Evolutionary conservation across 257 asterid species (phyloP).

Genomic region (Parsonsia alboflavescens): DNA sequence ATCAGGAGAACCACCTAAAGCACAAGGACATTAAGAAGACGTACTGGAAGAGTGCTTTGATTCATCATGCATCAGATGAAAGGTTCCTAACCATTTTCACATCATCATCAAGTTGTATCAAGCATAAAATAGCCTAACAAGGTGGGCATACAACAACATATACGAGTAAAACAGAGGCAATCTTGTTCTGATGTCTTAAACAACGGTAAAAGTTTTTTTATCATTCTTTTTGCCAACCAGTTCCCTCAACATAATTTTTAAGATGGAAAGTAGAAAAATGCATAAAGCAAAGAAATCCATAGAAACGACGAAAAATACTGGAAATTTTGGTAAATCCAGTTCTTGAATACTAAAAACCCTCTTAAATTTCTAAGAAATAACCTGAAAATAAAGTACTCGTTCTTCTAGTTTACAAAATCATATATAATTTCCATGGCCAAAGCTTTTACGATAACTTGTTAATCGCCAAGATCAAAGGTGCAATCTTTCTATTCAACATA

Average conservation of each 20-base stretch:
- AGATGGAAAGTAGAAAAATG: neutral
- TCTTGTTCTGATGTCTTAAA: neutral
- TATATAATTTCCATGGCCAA: neutral
- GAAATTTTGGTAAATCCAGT: neutral
- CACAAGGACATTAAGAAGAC: neutral
- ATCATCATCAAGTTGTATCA: neutral
- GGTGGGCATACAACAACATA: neutral
- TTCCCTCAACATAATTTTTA: neutral
- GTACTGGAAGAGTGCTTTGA: neutral
- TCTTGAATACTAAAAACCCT: neutral
- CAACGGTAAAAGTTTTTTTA: neutral
- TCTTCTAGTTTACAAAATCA: neutral
- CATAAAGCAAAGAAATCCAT: neutral
- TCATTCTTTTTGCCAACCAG: neutral
- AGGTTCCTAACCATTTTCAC: neutral
- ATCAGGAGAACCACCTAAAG: neutral
- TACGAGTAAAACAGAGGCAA: neutral
- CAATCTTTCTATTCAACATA: neutral
- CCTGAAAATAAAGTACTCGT: neutral
- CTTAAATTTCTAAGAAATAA: neutral
- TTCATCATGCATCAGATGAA: neutral
- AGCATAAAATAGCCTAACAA: neutral
- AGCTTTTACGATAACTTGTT: neutral
- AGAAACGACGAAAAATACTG: neutral
- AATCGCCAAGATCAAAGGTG: neutral